Evolutionary conservation across 768 basidiomycete genomes (phyloP).

Genomic region (Hirschioporus abietinus): DNA sequence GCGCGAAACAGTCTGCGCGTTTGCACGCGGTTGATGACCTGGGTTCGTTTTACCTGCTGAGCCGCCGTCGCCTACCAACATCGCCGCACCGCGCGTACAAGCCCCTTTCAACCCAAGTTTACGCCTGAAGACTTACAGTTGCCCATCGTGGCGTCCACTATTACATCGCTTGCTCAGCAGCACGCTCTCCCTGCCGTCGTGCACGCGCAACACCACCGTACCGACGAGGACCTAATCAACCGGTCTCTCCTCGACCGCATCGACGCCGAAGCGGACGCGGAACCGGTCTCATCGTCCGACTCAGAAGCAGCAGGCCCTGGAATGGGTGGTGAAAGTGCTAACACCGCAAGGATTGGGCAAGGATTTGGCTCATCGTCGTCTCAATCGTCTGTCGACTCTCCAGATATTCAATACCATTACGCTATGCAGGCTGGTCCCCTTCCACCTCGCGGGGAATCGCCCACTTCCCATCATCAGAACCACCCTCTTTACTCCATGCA

Average conservation of each 20-base stretch:
- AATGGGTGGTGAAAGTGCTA: background rate
- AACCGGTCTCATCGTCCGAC: conserved; percentile 52
- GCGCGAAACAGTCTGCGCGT: background rate
- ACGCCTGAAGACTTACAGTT: conserved; percentile 10
- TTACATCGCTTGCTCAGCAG: conserved; percentile 9
- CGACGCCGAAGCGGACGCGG: conserved; percentile 79
- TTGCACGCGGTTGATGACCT: background rate
- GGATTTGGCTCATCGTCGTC: conserved; percentile 46
- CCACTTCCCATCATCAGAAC: conserved; percentile 32
- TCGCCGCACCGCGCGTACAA: conserved; percentile 6
- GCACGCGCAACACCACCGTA: conserved; percentile 13
- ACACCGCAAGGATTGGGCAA: conserved; percentile 15
- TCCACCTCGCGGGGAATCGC: conserved; percentile 45
- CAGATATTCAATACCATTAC: conserved; percentile 50
- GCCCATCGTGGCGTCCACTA: conserved; percentile 19
- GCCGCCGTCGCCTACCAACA: conserved; percentile 3
- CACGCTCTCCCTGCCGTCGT: conserved; percentile 22
- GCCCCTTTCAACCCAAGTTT: conserved; percentile 12
- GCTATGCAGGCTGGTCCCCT: conserved; percentile 41
- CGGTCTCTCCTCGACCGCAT: conserved; percentile 78
- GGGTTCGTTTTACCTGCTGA: conserved; percentile 4
- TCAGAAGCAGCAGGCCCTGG: conserved; percentile 35
- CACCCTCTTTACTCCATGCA: conserved; percentile 32
- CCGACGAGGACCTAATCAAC: conserved; percentile 82
- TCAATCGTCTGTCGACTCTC: conserved; percentile 49